Evolutionary conservation across 306 rosid genomes (phyloP).

Genomic region (Carpinus viminea): DNA sequence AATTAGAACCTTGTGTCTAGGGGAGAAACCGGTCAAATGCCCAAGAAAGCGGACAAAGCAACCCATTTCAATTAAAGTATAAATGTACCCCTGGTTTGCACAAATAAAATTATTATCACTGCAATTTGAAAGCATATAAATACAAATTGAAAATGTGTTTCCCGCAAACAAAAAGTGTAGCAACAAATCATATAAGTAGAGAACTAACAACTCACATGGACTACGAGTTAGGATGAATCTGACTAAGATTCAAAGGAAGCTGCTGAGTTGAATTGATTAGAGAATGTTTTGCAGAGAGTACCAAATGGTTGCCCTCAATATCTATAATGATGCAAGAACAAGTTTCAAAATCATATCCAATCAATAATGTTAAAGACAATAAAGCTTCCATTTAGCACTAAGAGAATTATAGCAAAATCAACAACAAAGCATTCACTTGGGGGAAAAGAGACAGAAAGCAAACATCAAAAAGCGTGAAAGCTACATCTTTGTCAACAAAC

Average conservation of each 20-base stretch:
- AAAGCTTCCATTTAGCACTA: background rate
- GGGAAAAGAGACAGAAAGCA: too few relatives aligned
- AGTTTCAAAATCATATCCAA: background rate
- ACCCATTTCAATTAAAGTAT: conserved; percentile 82
- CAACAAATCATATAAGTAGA: background rate
- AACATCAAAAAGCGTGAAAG: too few relatives aligned
- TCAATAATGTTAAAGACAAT: background rate
- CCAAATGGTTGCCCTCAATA: conserved; percentile 59
- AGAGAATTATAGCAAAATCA: background rate
- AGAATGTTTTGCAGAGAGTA: conserved; percentile 83
- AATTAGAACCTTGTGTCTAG: conserved; percentile 66
- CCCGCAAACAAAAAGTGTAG: background rate
- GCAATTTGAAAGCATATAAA: conserved; percentile 7
- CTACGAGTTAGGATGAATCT: conserved; percentile 61
- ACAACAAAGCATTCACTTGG: conserved; percentile 9
- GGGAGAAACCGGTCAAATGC: conserved; percentile 85
- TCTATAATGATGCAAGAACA: conserved; percentile 45
- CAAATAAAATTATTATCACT: conserved; percentile 23
- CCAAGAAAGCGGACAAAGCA: conserved; percentile 97
- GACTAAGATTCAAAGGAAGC: conserved; percentile 76
- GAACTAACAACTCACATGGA: conserved; percentile 61
- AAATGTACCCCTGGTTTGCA: conserved; percentile 73
- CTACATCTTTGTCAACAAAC: background rate
- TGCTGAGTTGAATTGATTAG: conserved; percentile 58
- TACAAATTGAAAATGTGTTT: background rate